These are phyloP conservation scores for Aspergillus sp. DNA, from an alignment of 2,329 filamentous ascomycete species.

Conservation along the genomic window DNA sequence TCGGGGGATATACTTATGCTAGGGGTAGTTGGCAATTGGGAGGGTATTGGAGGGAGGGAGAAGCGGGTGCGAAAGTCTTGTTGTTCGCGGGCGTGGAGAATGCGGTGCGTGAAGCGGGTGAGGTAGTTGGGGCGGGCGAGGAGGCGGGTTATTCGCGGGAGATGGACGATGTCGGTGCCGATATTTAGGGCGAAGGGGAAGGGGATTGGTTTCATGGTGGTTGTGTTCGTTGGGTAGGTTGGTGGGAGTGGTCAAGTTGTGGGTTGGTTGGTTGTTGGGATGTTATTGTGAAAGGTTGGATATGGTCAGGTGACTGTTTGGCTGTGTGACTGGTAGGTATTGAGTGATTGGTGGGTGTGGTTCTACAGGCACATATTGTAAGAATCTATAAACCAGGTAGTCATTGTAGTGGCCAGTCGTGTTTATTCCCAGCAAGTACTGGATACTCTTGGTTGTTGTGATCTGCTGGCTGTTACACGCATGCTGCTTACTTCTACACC, in stretches of 20 bases:
- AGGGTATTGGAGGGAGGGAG: slow-evolving; percentile 9
- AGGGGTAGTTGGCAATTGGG: neutral
- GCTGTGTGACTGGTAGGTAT: neutral
- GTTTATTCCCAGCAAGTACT: neutral
- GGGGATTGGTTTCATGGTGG: slow-evolving; percentile 36
- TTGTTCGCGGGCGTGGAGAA: slow-evolving; percentile 44
- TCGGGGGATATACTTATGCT: slow-evolving; percentile 27
- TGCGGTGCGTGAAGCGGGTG: slow-evolving; percentile 41
- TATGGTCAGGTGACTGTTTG: slow-evolving; percentile 10
- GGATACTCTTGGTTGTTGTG: neutral
- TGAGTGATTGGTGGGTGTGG: neutral
- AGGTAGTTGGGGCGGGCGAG: slow-evolving; percentile 50
- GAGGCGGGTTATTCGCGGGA: slow-evolving; percentile 64
- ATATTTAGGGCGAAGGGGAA: slow-evolving; percentile 70
- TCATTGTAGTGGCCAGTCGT: too few species aligned
- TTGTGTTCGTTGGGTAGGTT: neutral
- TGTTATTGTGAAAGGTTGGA: neutral
- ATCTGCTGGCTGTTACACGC: neutral
- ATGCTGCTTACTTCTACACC: neutral
- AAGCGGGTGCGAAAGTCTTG: slow-evolving; percentile 40
- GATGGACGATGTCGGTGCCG: slow-evolving; percentile 76
- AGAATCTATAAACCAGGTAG: too few species aligned
- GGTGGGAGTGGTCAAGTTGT: neutral
- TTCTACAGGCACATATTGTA: too few species aligned
- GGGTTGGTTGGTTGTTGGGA: too few species aligned